Evolutionary conservation across 306 rosid genomes (phyloP), one percentile per base, ranked within the genome.

Genomic region (Alnus glutinosa): DNA sequence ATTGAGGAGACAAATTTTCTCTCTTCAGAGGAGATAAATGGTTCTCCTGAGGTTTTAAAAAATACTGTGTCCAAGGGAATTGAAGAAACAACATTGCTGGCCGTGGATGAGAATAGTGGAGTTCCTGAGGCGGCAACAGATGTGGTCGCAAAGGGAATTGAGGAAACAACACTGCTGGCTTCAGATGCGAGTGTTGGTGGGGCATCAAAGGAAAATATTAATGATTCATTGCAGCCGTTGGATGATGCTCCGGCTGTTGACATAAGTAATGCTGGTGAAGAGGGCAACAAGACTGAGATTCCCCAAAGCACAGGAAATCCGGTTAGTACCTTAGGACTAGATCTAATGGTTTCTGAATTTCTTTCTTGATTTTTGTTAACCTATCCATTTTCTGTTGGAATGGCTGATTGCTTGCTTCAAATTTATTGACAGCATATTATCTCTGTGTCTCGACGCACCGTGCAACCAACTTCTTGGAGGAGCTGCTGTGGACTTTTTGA

Each of bases 401-500:
- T 68, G 51, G 51, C 72, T 18, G 32, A 51, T 82, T 16, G 19
- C 75, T 28, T 70, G 67, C 36, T 69, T 74, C 18, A 4, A 70
- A 74, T 61, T 69, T 76, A 46, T n/a, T 73, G 52, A 50, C 79
- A 89, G 94, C 71, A 64, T 63, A 62, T 36, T 64, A 66, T 10
- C n/a, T 16, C 86, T 30, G 86, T 73, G 67, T 32, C 83, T 55
- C 78, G 76, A 74, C 73, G 58, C 28, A 36, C 81, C 55, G 59
- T 64, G 78, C 86, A 84, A 18, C 71, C 74, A 46, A 14, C 93
- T 46, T 75, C 93, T 58, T 93, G 96, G 96, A 87, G 18, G 13
- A 87, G 92, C 79, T 93, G 98, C 76, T 93, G 97, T 14, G 97
- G 98, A 73, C 81, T 93, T 50, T 76, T 91, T 7, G 91, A 89